Conservation (phyloP, 2,329 filamentous ascomycete genomes). For the Pestalotiopsis sp. region DNA sequence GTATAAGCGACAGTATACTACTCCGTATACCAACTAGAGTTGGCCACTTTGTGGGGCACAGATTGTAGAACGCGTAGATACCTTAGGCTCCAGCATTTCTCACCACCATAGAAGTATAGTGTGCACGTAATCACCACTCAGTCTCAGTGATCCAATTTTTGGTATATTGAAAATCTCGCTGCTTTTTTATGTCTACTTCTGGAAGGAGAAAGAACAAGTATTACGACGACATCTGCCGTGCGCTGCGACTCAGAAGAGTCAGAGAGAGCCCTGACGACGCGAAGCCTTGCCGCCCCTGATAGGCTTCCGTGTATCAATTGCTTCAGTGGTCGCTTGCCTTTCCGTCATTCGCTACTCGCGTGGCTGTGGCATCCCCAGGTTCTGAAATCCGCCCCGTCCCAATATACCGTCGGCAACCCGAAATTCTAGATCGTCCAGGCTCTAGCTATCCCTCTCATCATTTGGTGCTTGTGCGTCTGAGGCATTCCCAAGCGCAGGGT, state of each 20-base stretch:
- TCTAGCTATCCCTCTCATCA: no score
- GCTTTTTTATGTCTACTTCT: not conserved
- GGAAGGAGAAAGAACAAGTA: not conserved
- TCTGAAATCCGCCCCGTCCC: no score
- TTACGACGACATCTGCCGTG: not conserved
- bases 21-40: not conserved
- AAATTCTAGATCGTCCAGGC: no score
- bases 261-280: not conserved
- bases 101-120: constrained; percentile 1
- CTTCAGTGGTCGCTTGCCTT: not conserved
- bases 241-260: not conserved
- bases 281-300: not conserved
- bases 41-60: constrained; percentile 3
- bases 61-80: constrained; percentile 3
- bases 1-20: not conserved
- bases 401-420: no score
- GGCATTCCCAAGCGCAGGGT: no score
- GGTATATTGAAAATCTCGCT: not conserved
- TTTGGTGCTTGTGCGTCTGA: no score
- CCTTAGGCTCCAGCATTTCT: constrained; percentile 10
- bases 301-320: not conserved
- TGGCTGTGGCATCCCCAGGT: no score
- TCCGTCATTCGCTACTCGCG: no score
- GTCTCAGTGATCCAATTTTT: not conserved
- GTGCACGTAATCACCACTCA: not conserved